phyloP scores from a whole-genome alignment of 495 filamentous ascomycete species.

The Geopyxis carbonaria region DNA sequence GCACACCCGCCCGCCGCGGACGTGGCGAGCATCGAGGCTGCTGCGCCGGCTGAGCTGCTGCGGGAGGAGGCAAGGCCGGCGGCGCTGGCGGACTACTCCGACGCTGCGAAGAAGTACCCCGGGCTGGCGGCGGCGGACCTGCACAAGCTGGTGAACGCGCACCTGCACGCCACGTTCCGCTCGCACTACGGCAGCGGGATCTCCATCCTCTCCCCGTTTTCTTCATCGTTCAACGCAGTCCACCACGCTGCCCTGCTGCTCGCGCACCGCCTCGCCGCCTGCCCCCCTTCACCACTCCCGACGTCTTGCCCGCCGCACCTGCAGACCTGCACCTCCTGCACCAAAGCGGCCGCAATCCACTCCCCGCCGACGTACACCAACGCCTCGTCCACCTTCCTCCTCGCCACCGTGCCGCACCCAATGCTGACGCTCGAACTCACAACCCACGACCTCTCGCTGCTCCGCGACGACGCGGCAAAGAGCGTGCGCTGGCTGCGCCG shows the following conservation, averaged over 20 bases:
- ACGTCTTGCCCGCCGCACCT: constrained; percentile 74
- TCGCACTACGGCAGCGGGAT: constrained; percentile 40
- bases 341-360: constrained; percentile 38
- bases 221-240: constrained; percentile 52
- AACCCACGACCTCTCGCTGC: constrained; percentile 12
- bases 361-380: constrained; percentile 45
- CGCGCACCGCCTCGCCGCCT: constrained; percentile 54
- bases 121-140: constrained; percentile 46
- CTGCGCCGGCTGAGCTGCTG: constrained; percentile 37
- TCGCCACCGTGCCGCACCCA: constrained; percentile 78
- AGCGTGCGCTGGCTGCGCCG: constrained; percentile 55
- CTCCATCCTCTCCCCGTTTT: constrained; percentile 58
- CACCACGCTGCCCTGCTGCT: constrained; percentile 51
- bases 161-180: constrained; percentile 66
- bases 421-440: constrained; percentile 58
- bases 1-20: constrained; percentile 26
- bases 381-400: constrained; percentile 49
- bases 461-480: constrained; percentile 27
- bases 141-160: constrained; percentile 60
- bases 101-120: constrained; percentile 44
- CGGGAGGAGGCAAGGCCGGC: constrained; percentile 42
- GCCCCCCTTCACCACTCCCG: constrained; percentile 51
- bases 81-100: constrained; percentile 65
- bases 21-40: constrained; percentile 44
- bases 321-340: constrained; percentile 56